phyloP scores from a whole-genome alignment of 768 basidiomycete genomes.

The Lactarius psammicola region DNA sequence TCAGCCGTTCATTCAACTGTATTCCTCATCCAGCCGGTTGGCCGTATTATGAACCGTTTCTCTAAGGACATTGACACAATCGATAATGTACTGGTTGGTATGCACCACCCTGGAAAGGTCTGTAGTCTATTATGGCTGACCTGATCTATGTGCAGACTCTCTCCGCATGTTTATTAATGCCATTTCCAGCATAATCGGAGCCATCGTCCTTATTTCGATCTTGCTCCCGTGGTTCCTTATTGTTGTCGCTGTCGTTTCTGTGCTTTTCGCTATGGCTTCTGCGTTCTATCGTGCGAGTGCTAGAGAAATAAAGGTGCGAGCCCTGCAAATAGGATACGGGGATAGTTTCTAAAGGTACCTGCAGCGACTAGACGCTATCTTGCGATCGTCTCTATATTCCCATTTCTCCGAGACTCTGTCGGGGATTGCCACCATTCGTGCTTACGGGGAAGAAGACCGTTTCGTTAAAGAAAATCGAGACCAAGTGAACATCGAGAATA shows the following conservation, averaged over 20 bases:
- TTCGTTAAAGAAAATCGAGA: conserved; percentile 74
- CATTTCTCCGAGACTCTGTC: conserved; percentile 91
- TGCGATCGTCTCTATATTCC: conserved; percentile 83
- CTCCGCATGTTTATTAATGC: conserved; percentile 72
- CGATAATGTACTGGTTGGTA: conserved; percentile 67
- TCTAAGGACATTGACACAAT: conserved; percentile 84
- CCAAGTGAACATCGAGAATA: conserved; percentile 79
- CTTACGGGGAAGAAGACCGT: conserved; percentile 75
- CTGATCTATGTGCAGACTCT: conserved; percentile 45
- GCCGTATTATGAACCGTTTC: conserved; percentile 89
- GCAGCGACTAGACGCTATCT: conserved; percentile 71
- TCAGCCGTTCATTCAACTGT: conserved; percentile 20
- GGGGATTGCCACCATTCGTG: conserved; percentile 84
- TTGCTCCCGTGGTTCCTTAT: conserved; percentile 85
- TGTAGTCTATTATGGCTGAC: conserved; percentile 10
- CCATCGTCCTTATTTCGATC: conserved; percentile 74
- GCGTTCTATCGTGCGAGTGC: conserved; percentile 84
- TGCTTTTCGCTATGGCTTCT: conserved; percentile 71
- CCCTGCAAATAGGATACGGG: not conserved
- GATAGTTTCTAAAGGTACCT: conserved; percentile 2
- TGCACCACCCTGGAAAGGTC: not conserved
- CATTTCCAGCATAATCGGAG: conserved; percentile 63
- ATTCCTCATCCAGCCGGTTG: conserved; percentile 55
- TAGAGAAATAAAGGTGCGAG: conserved; percentile 70
- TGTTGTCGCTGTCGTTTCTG: conserved; percentile 56